Conservation (phyloP, 2,329 filamentous ascomycete genomes). For the Hypomyces perniciosus region DNA sequence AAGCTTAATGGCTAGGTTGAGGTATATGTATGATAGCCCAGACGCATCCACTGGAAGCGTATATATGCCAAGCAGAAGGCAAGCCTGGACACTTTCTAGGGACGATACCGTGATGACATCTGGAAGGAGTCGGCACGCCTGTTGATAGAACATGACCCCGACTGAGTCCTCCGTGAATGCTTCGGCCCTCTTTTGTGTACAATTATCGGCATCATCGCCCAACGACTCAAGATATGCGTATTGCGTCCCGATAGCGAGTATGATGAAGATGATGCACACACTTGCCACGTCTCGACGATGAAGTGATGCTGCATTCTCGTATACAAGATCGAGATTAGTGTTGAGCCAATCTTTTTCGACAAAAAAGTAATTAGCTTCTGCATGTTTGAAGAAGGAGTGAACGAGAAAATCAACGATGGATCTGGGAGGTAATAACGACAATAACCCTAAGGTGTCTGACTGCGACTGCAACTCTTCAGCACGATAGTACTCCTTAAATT, state of each 20-base stretch:
- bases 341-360: conserved; percentile 39
- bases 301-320: conserved; percentile 32
- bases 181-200: conserved; percentile 16
- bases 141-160: conserved; percentile 51
- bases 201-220: conserved; percentile 11
- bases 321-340: conserved; percentile 35
- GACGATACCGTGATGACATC: conserved; percentile 52
- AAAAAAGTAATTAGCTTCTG: conserved; percentile 44
- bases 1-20: conserved; percentile 49
- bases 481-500: conserved; percentile 38
- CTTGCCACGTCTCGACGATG: conserved; percentile 36
- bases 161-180: conserved; percentile 45
- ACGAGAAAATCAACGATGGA: conserved; percentile 42
- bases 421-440: conserved; percentile 39
- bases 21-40: conserved; percentile 51
- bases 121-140: conserved; percentile 47
- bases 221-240: conserved; percentile 41
- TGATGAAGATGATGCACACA: conserved; percentile 40
- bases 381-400: conserved; percentile 42
- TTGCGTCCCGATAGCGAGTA: conserved; percentile 46
- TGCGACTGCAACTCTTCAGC: conserved; percentile 40
- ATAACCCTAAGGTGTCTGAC: conserved; percentile 31
- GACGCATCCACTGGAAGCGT: conserved; percentile 50
- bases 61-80: conserved; percentile 50
- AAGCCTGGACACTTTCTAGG: conserved; percentile 52